A percentile compares a stretch with the other conserved stretches of the same genome.
Conservation (phyloP, 2,329 filamentous ascomycete genomes). For the Xylaria multiplex region DNA sequence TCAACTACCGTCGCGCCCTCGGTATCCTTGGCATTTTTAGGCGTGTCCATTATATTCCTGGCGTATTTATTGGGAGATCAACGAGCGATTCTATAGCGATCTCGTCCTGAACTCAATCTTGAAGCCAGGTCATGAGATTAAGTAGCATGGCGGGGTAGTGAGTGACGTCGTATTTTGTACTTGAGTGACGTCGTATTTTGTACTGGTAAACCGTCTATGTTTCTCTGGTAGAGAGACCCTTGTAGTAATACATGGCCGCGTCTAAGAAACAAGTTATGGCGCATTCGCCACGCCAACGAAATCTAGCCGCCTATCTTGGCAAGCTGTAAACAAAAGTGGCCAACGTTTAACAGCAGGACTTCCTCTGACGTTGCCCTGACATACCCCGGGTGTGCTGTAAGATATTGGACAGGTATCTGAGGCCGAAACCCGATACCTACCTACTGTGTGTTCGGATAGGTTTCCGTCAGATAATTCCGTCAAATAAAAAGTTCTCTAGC, state of each 20-base stretch:
- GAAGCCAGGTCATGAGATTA: slow-evolving; percentile 7
- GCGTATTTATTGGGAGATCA: slow-evolving; percentile 28
- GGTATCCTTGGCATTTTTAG: slow-evolving; percentile 11
- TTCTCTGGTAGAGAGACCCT: neutral
- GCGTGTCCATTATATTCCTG: slow-evolving; percentile 19
- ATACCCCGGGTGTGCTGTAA: neutral
- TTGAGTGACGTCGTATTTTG: slow-evolving; percentile 21
- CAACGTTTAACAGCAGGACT: neutral
- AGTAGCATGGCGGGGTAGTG: neutral
- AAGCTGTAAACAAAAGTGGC: neutral
- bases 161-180: slow-evolving; percentile 22
- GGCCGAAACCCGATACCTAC: too few relatives aligned
- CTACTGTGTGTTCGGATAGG: neutral
- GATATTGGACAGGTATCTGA: neutral
- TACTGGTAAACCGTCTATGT: neutral
- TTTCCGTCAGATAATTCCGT: too few relatives aligned
- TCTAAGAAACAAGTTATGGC: neutral
- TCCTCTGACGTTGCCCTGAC: too few relatives aligned
- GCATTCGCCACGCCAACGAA: neutral
- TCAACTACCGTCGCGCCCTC: slow-evolving; percentile 27
- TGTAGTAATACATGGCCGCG: neutral
- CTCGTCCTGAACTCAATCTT: slow-evolving; percentile 25
- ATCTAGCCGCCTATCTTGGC: neutral
- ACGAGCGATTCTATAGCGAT: slow-evolving; percentile 29
- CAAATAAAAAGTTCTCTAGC: too few relatives aligned